Base-by-base conservation (phyloP, 202 grass and related monocot species). In the Bolboschoenoplectus hybrid region DNA sequence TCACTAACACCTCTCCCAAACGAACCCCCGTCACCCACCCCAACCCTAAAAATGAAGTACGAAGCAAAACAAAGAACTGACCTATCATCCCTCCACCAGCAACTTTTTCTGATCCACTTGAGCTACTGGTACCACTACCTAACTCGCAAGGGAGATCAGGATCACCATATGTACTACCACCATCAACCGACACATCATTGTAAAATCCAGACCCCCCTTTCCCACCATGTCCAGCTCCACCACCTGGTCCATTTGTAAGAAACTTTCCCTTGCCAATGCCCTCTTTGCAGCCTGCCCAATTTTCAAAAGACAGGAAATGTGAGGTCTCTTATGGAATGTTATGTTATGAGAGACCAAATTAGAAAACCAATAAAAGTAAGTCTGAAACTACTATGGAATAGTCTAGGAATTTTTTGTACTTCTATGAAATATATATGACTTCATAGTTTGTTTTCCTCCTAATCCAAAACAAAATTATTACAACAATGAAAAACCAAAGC, bases 101-200 rank as follows among this genome's bases (percentile, higher is more conserved):
- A 85, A 78, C 89, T 86, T 88, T 87, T 84, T 94, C 92, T 87
- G 88, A 88, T 57, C 89, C 93, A n/a, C 85, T 74, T 86, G 93
- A 92, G 87, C 92, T 88, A 85, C 90, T 86, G 80, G 88, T 96
- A 53, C 97, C 97, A 86, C 97, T 99, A 81, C 97, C 97, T 85
- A 96, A 91, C 88, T 99, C 97, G 85, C 97, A 99, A 57, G 97
- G 97, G 87, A 99, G 97, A 89, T 96, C 89, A 67, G 93, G 82
- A 90, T 91, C 87, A 65, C 93, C 97, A 83, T 99, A 99, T 81
- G 38, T 50, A 84, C 55, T 74, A 63, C 97, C 97, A 64, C 97
- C 97, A 56, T 88, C 85, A 88, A 92, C 90, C 81, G 1, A 84
- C 87, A 93, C 82, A 68, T 92, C 97, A 83, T 99, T 94, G 75